A percentile compares a stretch with the other conserved stretches of the same genome.
Evolutionary conservation across 257 asterid genomes (phyloP).

Genomic region (Solanum okadae): DNA sequence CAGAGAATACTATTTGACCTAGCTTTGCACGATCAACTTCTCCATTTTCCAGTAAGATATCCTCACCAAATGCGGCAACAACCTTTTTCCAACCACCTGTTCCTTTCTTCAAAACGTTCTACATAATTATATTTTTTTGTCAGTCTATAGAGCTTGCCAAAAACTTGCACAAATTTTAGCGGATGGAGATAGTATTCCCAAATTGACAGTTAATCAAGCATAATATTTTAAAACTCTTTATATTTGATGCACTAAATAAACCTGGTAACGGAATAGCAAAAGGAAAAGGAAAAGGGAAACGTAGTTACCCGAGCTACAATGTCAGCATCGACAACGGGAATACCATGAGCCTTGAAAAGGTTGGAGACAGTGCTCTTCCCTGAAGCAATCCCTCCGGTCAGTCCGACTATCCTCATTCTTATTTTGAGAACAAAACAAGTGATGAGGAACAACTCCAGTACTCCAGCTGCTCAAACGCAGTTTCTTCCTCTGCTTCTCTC

Average conservation of each 20-base stretch:
- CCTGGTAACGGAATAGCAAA: background rate
- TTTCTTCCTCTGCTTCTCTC: background rate
- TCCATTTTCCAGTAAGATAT: slow-evolving; percentile 57
- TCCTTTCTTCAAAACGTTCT: slow-evolving; percentile 79
- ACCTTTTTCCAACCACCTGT: slow-evolving; percentile 88
- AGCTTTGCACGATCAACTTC: slow-evolving; percentile 83
- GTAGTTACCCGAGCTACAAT: slow-evolving; percentile 68
- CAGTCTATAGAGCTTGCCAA: background rate
- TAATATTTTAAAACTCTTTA: too few species aligned
- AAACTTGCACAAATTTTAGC: background rate
- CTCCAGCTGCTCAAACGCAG: background rate
- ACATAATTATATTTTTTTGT: background rate
- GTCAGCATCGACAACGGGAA: slow-evolving; percentile 86
- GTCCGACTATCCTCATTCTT: slow-evolving; percentile 73
- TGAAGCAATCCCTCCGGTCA: slow-evolving; percentile 80
- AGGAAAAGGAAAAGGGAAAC: background rate
- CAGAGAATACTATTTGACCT: slow-evolving; percentile 68
- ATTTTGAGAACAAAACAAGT: background rate
- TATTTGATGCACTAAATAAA: background rate
- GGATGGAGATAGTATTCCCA: background rate
- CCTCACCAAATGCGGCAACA: slow-evolving; percentile 75
- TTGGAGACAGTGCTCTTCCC: slow-evolving; percentile 88
- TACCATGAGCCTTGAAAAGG: slow-evolving; percentile 58
- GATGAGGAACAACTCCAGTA: background rate
- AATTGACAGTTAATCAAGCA: background rate